Evolutionary conservation across 176 grass and related monocot species (phyloP).

Genomic region (Areca catechu): DNA sequence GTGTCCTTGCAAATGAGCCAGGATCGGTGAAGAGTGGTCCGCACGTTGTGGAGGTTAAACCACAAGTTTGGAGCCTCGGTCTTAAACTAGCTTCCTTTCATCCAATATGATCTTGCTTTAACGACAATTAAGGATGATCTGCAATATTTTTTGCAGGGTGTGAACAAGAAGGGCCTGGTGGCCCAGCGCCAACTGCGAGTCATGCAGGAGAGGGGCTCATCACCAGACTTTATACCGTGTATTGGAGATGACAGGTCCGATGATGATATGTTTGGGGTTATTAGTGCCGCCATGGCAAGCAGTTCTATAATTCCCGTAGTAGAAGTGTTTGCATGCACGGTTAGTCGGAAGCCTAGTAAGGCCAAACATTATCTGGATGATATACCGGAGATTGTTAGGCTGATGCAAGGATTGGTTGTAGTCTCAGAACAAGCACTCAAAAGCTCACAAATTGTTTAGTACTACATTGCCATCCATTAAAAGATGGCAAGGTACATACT

Average conservation of each 20-base stretch:
- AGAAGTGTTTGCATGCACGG: too few relatives aligned
- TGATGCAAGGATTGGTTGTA: too few relatives aligned
- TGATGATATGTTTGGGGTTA: conserved; percentile 96
- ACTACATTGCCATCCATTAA: too few relatives aligned
- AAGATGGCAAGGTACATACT: too few relatives aligned
- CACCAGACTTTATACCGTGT: conserved; percentile 67
- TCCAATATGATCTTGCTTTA: too few relatives aligned
- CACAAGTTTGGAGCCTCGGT: conserved; percentile 36
- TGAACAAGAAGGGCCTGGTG: conserved; percentile 76
- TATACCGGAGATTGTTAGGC: too few relatives aligned
- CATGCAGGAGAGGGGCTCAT: conserved; percentile 38
- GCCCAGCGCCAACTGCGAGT: conserved; percentile 43
- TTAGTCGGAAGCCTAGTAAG: too few relatives aligned
- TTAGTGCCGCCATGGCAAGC: conserved; percentile 27
- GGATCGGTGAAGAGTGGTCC: conserved; percentile 68
- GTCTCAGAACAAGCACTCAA: too few relatives aligned
- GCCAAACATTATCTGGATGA: too few relatives aligned
- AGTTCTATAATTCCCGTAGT: too few relatives aligned
- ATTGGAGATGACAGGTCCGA: conserved; percentile 87
- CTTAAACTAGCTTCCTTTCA: not conserved
- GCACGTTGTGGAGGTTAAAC: conserved; percentile 71
- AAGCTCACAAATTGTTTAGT: too few relatives aligned
- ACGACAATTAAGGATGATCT: too few relatives aligned
- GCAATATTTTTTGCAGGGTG: conserved; percentile 35
- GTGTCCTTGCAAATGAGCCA: conserved; percentile 68